phyloP scores from a whole-genome alignment of 805 yeast genomes.

The Metschnikowia hibisci region DNA sequence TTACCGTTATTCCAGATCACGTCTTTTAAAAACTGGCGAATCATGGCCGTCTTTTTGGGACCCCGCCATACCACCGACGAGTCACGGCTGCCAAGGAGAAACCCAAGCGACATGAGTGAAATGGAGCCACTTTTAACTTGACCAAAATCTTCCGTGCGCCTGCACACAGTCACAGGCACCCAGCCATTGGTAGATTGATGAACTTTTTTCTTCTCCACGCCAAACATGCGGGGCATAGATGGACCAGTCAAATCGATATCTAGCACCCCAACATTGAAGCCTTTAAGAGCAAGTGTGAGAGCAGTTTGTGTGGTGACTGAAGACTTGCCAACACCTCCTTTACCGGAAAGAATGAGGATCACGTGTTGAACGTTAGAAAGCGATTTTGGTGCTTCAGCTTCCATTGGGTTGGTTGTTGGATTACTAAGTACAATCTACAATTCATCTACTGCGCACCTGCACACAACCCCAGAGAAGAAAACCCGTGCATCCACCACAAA shows the following conservation, averaged over 20 bases:
- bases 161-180: conserved; percentile 70
- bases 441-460: background rate
- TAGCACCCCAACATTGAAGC: conserved; percentile 84
- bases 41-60: conserved; percentile 97
- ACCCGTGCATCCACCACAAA: conserved; percentile 1
- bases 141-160: conserved; percentile 5
- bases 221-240: conserved; percentile 93
- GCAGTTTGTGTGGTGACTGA: conserved; percentile 95
- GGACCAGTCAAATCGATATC: conserved; percentile 98
- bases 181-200: conserved; percentile 82
- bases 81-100: conserved; percentile 76
- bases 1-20: conserved; percentile 75
- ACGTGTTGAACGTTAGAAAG: conserved; percentile 64
- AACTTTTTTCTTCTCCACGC: conserved; percentile 74
- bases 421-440: background rate
- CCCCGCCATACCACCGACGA: conserved; percentile 98
- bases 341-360: conserved; percentile 81
- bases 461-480: background rate
- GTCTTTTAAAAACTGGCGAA: conserved; percentile 85
- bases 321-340: conserved; percentile 97
- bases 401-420: background rate
- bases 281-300: conserved; percentile 65
- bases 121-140: conserved; percentile 30
- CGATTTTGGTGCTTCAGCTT: conserved; percentile 26
- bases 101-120: conserved; percentile 83